Evolutionary conservation across 371 early-diverging fungal genomes (phyloP).

Genomic region (Nematocida ironsii): DNA sequence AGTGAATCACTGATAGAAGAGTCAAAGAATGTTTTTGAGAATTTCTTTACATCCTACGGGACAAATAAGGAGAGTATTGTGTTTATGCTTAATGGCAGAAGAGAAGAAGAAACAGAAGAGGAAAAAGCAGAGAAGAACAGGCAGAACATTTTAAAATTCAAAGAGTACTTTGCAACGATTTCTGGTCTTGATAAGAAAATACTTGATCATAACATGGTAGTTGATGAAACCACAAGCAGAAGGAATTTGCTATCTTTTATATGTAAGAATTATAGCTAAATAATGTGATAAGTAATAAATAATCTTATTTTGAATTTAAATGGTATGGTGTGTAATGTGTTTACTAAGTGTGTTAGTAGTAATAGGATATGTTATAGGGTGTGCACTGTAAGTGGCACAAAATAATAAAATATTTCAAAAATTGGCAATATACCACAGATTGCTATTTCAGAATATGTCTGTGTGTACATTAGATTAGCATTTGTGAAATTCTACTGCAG

Average conservation of each 20-base stretch:
- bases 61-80: conserved; percentile 54
- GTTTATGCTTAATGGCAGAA: conserved; percentile 22
- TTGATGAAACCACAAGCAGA: neutral
- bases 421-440: too few species aligned
- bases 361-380: too few species aligned
- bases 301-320: neutral
- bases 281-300: neutral
- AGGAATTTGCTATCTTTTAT: conserved; percentile 38
- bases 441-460: too few species aligned
- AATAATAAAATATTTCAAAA: too few species aligned
- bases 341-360: neutral
- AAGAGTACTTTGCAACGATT: conserved; percentile 19
- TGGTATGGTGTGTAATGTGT: neutral
- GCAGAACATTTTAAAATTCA: neutral
- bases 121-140: neutral
- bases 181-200: conserved; percentile 32
- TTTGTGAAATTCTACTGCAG: too few species aligned
- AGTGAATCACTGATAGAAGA: neutral
- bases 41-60: conserved; percentile 55
- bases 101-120: neutral
- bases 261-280: conserved; percentile 31
- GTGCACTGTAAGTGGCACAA: too few species aligned
- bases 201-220: neutral
- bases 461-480: too few species aligned
- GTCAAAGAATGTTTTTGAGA: conserved; percentile 38